A percentile compares a stretch with the other conserved stretches of the same genome.
phyloP scores from a whole-genome alignment of 805 yeast genomes.

The Metschnikowia lachancei region DNA sequence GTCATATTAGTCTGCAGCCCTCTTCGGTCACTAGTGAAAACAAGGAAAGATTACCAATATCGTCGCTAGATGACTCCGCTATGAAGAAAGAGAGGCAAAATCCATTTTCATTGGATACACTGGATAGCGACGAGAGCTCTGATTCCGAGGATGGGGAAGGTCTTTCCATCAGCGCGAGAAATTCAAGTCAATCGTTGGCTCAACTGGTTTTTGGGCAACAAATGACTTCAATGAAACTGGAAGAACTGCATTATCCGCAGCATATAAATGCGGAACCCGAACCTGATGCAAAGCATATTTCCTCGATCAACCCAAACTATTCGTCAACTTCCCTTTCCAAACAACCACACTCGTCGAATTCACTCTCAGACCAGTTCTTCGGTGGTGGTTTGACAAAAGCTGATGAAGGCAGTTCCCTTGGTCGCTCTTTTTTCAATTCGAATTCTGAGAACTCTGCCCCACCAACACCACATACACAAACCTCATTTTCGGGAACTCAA shows the following conservation, averaged over 20 bases:
- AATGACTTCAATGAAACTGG: slow-evolving; percentile 17
- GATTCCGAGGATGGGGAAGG: slow-evolving; percentile 34
- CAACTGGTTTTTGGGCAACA: slow-evolving; percentile 37
- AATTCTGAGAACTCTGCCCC: slow-evolving; percentile 7
- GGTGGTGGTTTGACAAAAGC: slow-evolving; percentile 25
- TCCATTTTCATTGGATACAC: slow-evolving; percentile 14
- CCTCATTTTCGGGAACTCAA: slow-evolving; percentile 13
- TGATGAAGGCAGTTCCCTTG: slow-evolving; percentile 8
- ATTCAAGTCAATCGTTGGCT: slow-evolving; percentile 43
- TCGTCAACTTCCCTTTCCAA: slow-evolving; percentile 38
- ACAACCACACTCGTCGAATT: slow-evolving; percentile 41
- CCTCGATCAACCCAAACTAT: slow-evolving; percentile 34
- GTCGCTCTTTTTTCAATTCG: slow-evolving; percentile 17
- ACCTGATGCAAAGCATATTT: slow-evolving; percentile 28
- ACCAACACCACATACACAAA: slow-evolving; percentile 3
- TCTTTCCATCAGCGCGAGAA: slow-evolving; percentile 37
- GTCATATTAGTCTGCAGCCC: slow-evolving; percentile 1
- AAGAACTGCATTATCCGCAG: slow-evolving; percentile 24
- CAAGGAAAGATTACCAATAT: slow-evolving; percentile 19
- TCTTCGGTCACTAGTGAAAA: not conserved
- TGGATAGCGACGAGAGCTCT: slow-evolving; percentile 19
- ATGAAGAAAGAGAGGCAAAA: slow-evolving; percentile 5
- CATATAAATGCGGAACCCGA: slow-evolving; percentile 19
- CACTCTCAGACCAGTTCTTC: slow-evolving; percentile 40
- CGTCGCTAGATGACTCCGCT: slow-evolving; percentile 21